These are phyloP conservation scores for Stipa capillata DNA, from an alignment of 176 grass and related monocot genomes.

Conservation along the genomic window DNA sequence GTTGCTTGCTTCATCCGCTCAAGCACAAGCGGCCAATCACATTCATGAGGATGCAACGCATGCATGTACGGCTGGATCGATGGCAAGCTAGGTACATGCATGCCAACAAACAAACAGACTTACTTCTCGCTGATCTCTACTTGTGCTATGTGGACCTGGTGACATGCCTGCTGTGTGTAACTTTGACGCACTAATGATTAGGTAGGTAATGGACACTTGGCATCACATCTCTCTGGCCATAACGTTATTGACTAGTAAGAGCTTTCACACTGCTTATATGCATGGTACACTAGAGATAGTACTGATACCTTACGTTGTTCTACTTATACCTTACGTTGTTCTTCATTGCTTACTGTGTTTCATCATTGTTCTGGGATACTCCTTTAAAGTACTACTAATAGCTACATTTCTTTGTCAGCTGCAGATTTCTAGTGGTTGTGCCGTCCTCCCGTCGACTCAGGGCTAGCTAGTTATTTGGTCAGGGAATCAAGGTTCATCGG, in stretches of 20 bases:
- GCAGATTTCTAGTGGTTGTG: background rate
- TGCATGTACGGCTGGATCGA: background rate
- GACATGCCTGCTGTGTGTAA: background rate
- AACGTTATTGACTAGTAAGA: background rate
- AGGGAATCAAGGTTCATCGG: background rate
- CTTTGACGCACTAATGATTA: background rate
- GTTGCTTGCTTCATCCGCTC: background rate
- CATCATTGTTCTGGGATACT: too few species aligned
- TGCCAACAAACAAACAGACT: background rate
- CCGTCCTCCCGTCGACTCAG: too few species aligned
- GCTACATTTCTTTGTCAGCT: background rate
- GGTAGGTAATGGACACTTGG: background rate
- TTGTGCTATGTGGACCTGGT: background rate
- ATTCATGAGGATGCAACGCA: background rate
- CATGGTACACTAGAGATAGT: background rate
- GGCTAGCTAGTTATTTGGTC: background rate
- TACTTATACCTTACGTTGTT: too few species aligned
- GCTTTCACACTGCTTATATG: background rate
- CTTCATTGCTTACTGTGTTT: too few species aligned
- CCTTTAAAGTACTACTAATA: too few species aligned
- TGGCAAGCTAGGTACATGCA: background rate
- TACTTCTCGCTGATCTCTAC: background rate
- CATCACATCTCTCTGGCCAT: background rate
- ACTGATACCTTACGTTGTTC: too few species aligned
- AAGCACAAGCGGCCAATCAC: background rate